Base-by-base conservation (phyloP, 495 filamentous ascomycete genomes). In the Aspergillus bridgeri region DNA sequence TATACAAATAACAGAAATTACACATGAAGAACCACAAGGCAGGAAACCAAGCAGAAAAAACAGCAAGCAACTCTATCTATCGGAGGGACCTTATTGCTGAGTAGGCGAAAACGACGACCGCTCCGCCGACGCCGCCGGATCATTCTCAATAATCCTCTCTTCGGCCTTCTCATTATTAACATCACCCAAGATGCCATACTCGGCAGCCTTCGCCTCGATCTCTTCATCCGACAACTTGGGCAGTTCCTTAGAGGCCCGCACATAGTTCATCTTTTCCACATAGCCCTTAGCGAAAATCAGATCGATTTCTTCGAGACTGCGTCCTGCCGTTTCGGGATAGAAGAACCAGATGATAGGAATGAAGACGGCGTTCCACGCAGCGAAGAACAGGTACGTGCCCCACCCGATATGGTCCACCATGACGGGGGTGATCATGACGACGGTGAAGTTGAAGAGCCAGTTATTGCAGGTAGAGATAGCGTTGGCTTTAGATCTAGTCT, bases 311-410 rank as follows among this genome's bases (percentile, higher is more conserved):
- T 89, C 87, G 20, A 90, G 77, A 33, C 79, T 82, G 27, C 86
- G 82, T 15, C 73, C 63, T 0, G 79, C 77, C 0, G 84, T 87
- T 69, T 87, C 85, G 5, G 86, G 85, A 62, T 86, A 88, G 68
- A 83, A 85, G 70, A 87, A 82, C 70, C 81, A 89, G 66, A 89
- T 83, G 58, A 86, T 64, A 0, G 87, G 86, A 9, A 89, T 56
- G 75, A 89, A 87, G 60, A 66, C 71, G 19, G 77, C 81, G 67
- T 89, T 89, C 53, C 85, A 69, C 24, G 74, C 69, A 11, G 84
- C 85, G 62, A 88, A 89, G 77, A 89, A 85, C 44, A 89, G 75
- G 69, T 89, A 91, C 2, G 84, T 87, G 7, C 82, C 83, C 86
- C 86, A 90, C 46, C 79, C 69, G 44, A 88, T 87, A 50, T 79